phyloP scores from a whole-genome alignment of 176 grass and related monocot species.

The Avena eriantha region DNA sequence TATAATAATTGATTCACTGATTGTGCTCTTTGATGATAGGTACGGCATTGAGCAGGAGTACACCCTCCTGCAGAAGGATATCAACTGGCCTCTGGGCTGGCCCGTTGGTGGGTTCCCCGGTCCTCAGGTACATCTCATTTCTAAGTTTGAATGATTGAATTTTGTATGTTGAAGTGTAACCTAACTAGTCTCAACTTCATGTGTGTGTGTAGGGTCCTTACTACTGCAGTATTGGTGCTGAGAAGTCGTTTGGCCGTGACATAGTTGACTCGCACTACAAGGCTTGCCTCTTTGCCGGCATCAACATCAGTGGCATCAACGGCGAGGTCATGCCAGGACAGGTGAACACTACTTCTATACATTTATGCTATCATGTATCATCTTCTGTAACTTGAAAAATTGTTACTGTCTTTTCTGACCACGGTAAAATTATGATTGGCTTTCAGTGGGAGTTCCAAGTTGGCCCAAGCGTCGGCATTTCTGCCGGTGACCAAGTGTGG shows the following conservation, averaged over 20 bases:
- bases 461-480: constrained; percentile 82
- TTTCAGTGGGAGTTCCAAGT: constrained; percentile 99
- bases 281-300: constrained; percentile 85
- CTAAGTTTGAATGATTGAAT: not conserved
- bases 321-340: constrained; percentile 99
- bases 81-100: constrained; percentile 96
- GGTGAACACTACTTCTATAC: constrained; percentile 39
- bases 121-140: constrained; percentile 64
- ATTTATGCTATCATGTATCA: too few relatives aligned
- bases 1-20: not conserved
- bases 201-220: constrained; percentile 75
- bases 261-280: constrained; percentile 97
- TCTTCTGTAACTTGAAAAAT: not conserved
- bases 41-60: constrained; percentile 99
- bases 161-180: constrained; percentile 18
- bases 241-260: constrained; percentile 92
- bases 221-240: constrained; percentile 83
- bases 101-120: constrained; percentile 95
- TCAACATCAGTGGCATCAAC: constrained; percentile 97
- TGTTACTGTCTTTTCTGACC: constrained; percentile 1
- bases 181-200: not conserved
- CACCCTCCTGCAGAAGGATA: constrained; percentile 96
- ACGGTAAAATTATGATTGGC: not conserved
- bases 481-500: constrained; percentile 86
- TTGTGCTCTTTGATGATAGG: constrained; percentile 41